A percentile compares a stretch with the other conserved stretches of the same genome.
phyloP scores from a whole-genome alignment of 345 rosid species.

The Tarenaya hassleriana region DNA sequence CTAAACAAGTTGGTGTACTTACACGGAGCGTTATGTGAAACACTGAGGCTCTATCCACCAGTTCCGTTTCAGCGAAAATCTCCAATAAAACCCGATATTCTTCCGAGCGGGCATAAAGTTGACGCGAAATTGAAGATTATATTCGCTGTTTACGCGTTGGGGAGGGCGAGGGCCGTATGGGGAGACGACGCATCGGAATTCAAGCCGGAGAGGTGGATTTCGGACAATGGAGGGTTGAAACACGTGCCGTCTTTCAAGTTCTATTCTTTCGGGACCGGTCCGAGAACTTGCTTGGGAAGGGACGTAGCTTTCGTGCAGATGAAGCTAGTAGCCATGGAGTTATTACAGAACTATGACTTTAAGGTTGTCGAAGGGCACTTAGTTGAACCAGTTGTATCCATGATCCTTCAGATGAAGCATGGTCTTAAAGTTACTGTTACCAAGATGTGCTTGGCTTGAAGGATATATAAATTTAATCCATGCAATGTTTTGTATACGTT shows the following conservation, averaged over 20 bases:
- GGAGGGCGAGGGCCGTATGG: constrained; percentile 23
- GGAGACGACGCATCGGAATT: constrained; percentile 27
- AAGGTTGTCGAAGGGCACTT: neutral
- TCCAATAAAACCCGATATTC: constrained; percentile 17
- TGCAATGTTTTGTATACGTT: too few relatives aligned
- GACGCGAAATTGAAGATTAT: constrained; percentile 11
- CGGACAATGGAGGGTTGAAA: constrained; percentile 14
- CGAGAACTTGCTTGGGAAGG: constrained; percentile 5
- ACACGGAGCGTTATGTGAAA: constrained; percentile 26
- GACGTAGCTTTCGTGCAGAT: constrained; percentile 3
- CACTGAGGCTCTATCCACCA: constrained; percentile 30
- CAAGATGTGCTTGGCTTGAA: neutral
- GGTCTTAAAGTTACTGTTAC: neutral
- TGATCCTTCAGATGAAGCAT: constrained; percentile 2
- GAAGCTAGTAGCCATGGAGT: neutral
- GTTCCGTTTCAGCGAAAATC: constrained; percentile 22
- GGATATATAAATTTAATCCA: too few relatives aligned
- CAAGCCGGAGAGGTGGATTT: constrained; percentile 29
- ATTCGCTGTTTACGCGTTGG: constrained; percentile 12
- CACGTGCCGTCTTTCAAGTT: constrained; percentile 35
- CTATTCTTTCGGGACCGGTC: constrained; percentile 32
- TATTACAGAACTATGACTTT: neutral
- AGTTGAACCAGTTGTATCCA: neutral
- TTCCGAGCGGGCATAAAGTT: constrained; percentile 30
- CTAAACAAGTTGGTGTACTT: constrained; percentile 23